Percentiles rank a stretch among this genome's conserved stretches.
These are phyloP conservation scores for Amaranthus palmeri DNA, from an alignment of 148 eudicot genomes.

Conservation along the genomic window DNA sequence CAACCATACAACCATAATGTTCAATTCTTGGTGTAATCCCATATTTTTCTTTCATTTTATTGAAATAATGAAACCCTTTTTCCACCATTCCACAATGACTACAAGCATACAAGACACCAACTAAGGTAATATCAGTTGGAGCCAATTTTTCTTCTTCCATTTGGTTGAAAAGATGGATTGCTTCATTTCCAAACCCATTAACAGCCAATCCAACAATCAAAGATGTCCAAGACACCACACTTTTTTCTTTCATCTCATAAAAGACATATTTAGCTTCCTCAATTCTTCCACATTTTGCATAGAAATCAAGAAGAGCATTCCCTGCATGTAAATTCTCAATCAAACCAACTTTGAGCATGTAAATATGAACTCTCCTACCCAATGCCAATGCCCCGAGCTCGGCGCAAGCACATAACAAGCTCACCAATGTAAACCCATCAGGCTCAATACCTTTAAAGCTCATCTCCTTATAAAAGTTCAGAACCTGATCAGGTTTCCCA, in stretches of 20 bases:
- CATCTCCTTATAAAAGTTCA: conserved; percentile 55
- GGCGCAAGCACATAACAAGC: conserved; percentile 73
- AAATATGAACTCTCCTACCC: conserved; percentile 67
- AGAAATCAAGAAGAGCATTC: conserved; percentile 61
- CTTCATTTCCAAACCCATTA: conserved; percentile 54
- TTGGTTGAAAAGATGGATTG: conserved; percentile 48
- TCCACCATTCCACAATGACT: conserved; percentile 79
- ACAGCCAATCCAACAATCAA: conserved; percentile 65
- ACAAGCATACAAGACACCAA: conserved; percentile 78
- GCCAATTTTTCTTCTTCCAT: conserved; percentile 40
- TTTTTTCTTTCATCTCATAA: conserved; percentile 41
- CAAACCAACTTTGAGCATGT: conserved; percentile 67
- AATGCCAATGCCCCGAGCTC: conserved; percentile 78
- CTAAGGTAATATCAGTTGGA: conserved; percentile 64
- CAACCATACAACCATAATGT: conserved; percentile 83
- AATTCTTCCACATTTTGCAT: conserved; percentile 67
- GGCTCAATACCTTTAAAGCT: conserved; percentile 48
- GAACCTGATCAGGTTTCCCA: conserved; percentile 53
- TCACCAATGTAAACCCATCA: conserved; percentile 82
- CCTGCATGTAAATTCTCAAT: conserved; percentile 54
- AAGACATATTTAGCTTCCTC: conserved; percentile 45
- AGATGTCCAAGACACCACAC: conserved; percentile 69
- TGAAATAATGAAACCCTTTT: conserved; percentile 56
- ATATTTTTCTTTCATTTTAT: conserved; percentile 44
- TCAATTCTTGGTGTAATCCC: conserved; percentile 52